Evolutionary conservation across 75 land plant genomes (phyloP), one percentile per base, ranked within the genome.

Genomic region (Gnetum montanum): DNA sequence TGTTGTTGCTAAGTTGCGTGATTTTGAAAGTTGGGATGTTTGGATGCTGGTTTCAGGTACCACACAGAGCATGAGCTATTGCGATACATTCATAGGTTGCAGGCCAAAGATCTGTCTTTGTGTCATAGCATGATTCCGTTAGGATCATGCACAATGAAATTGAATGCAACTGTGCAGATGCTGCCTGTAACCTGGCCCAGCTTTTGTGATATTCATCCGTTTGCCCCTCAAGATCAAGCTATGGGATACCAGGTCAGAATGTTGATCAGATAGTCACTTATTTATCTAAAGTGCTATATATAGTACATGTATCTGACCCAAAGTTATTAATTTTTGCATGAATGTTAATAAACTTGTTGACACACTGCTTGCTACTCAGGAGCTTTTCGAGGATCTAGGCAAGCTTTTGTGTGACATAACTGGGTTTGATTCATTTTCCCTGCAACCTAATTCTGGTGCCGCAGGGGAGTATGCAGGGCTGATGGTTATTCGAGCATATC

Each of bases 391-490:
- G 2, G 61, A 86, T 57, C 63, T 95, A 63, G 99, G 99, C 36
- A 75, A 95, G 0, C 69, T 86, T 8, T 54, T 95, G 41, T 83
- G 92, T 63, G 81, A 80, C 36, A 78, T 95, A 36, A 95, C 98
- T 28, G 98, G 98, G 19, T 94, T 94, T 72, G 98, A 94, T 33
- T 94, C 98, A 19, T 79, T 94, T 79, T 94, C 98, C 0, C 65
- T 94, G 70, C 98, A 94, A 77, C 98, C 98, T 6, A 94, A 94
- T 81, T 90, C 98, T 70, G 98, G 98, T 61, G 98, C 98, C 65
- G 73, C 98, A 54, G 99, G 99, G 25, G 99, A 95, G 54, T 95
- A 95, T 74, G 88, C 99, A 52, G 97, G 99, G 22, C 72, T 95
- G 29, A 95, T 95, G 99, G 99, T 95, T 68, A 95, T 95, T 54